Conservation (phyloP, 257 asterid species). For the Thymus quinquecostatus region DNA sequence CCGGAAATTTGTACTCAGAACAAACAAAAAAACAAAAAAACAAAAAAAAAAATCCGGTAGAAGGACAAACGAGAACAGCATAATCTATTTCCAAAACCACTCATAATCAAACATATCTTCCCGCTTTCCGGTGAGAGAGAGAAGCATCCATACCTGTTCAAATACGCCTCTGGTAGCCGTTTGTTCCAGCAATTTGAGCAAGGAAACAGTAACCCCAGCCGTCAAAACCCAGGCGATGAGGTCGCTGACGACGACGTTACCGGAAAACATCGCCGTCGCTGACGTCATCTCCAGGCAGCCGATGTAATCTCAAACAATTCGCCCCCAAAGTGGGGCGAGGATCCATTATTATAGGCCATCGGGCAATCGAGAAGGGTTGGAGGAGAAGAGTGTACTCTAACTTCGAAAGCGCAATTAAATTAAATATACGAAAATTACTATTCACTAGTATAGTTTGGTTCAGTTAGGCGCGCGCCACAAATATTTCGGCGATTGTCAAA, state of each 20-base stretch:
- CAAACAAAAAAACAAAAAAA: background rate
- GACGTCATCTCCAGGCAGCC: constrained; percentile 34
- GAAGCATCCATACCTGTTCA: constrained; percentile 54
- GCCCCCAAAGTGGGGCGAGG: too few relatives aligned
- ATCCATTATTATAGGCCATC: too few relatives aligned
- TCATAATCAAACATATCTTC: background rate
- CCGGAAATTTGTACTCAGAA: background rate
- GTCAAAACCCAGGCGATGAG: constrained; percentile 53
- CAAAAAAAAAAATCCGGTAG: background rate
- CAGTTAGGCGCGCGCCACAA: too few relatives aligned
- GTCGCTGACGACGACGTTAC: constrained; percentile 39
- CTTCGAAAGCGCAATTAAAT: background rate
- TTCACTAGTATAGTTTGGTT: too few relatives aligned
- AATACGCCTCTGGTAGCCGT: constrained; percentile 56
- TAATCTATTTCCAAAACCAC: background rate
- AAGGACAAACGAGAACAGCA: background rate
- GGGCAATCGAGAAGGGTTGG: too few relatives aligned
- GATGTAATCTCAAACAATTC: background rate
- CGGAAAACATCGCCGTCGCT: constrained; percentile 47
- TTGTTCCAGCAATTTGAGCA: constrained; percentile 56
- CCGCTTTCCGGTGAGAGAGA: background rate
- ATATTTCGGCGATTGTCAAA: too few relatives aligned
- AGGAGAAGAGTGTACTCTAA: too few relatives aligned
- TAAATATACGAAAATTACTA: too few relatives aligned
- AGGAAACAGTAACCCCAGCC: constrained; percentile 47